Percentiles rank a stretch among this genome's conserved stretches.
Evolutionary conservation across 495 filamentous ascomycete species (phyloP).

Genomic region (Neurospora tetraspora): DNA sequence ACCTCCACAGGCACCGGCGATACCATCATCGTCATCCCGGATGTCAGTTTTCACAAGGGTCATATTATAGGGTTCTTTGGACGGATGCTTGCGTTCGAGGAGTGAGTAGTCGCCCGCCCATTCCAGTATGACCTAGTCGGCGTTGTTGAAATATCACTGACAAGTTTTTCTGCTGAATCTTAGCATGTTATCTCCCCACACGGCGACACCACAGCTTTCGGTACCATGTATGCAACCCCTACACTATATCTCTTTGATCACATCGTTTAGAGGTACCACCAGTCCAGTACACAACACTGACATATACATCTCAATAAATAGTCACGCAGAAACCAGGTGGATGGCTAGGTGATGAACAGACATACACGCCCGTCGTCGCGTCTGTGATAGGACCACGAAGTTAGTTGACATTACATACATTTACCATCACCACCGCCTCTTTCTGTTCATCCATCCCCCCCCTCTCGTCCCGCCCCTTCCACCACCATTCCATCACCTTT

Average conservation of each 20-base stretch:
- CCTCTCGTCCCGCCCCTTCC: not conserved
- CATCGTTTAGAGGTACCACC: no score
- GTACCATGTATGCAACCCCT: not conserved
- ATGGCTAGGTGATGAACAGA: not conserved
- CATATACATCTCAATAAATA: not conserved
- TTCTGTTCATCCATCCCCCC: no score
- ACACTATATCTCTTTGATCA: not conserved
- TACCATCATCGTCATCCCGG: constrained; percentile 12
- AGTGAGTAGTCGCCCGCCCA: not conserved
- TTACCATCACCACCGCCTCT: not conserved
- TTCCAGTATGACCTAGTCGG: no score
- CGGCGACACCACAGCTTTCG: not conserved
- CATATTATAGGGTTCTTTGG: not conserved
- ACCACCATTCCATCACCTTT: no score
- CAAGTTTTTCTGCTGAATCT: not conserved
- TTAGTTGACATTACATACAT: not conserved
- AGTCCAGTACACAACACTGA: not conserved
- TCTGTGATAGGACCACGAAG: not conserved
- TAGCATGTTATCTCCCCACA: not conserved
- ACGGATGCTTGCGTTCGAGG: not conserved
- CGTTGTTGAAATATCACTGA: not conserved
- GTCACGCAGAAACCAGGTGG: not conserved
- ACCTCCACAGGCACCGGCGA: not conserved
- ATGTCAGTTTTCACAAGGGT: not conserved
- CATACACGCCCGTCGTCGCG: not conserved